These are phyloP conservation scores for Pseudoscleropodium purum DNA, from an alignment of 225 moss, liverwort and hornwort genomes.

Conservation along the genomic window DNA sequence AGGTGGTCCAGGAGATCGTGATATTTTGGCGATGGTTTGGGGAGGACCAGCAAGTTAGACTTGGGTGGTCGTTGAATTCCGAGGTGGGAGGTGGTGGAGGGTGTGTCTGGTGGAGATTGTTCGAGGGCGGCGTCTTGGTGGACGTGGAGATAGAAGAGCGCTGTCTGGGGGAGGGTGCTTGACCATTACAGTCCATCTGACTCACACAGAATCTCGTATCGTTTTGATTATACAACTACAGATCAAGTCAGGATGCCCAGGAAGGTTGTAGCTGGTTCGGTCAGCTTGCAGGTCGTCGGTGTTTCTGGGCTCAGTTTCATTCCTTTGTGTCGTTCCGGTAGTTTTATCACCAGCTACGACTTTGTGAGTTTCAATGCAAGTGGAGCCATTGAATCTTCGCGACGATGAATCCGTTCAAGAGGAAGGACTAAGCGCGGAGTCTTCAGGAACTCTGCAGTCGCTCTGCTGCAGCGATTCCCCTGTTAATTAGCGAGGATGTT, in stretches of 20 bases:
- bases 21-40: background rate
- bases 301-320: background rate
- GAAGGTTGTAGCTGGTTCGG: background rate
- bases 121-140: background rate
- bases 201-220: background rate
- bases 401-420: background rate
- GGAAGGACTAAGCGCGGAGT: too few relatives aligned
- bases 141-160: background rate
- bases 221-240: background rate
- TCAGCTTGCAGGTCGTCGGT: background rate
- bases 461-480: background rate
- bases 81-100: background rate
- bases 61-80: background rate
- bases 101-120: background rate
- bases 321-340: background rate
- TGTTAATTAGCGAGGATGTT: background rate
- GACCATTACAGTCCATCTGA: background rate
- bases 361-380: background rate
- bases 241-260: background rate
- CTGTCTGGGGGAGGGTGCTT: background rate
- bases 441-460: background rate
- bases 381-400: background rate
- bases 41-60: background rate
- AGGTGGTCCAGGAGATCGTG: background rate
- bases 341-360: background rate